These are phyloP conservation scores for Tricholoma bakamatsutake DNA, from an alignment of 768 basidiomycete species.

Conservation along the genomic window DNA sequence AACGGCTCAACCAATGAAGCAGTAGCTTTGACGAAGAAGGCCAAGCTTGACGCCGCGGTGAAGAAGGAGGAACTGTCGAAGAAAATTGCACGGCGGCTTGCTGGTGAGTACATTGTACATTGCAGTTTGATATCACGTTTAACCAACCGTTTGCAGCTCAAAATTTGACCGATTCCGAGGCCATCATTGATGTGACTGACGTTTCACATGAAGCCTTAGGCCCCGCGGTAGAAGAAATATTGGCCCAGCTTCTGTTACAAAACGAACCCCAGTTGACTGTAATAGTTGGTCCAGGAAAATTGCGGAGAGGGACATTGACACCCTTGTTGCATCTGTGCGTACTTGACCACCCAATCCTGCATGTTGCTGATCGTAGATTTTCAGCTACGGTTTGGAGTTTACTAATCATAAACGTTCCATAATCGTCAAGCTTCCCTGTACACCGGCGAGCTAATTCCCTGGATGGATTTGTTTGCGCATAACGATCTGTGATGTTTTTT, in stretches of 20 bases:
- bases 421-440: not conserved
- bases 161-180: not conserved
- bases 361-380: not conserved
- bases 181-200: not conserved
- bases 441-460: not conserved
- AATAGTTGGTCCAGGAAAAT: no score
- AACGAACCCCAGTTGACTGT: slow-evolving; percentile 1
- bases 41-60: not conserved
- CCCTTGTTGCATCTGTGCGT: slow-evolving; percentile 4
- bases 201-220: not conserved
- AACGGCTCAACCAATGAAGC: not conserved
- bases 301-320: no score
- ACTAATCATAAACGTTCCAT: not conserved
- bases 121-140: not conserved
- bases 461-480: not conserved
- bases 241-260: slow-evolving; percentile 3
- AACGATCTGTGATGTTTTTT: not conserved
- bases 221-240: not conserved
- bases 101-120: not conserved
- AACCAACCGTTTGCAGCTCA: not conserved
- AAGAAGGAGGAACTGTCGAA: not conserved
- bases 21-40: not conserved
- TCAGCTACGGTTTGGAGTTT: not conserved
- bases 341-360: not conserved
- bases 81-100: not conserved